Base-by-base conservation (phyloP, 2,329 filamentous ascomycete genomes). In the Claviceps fusiformis region DNA sequence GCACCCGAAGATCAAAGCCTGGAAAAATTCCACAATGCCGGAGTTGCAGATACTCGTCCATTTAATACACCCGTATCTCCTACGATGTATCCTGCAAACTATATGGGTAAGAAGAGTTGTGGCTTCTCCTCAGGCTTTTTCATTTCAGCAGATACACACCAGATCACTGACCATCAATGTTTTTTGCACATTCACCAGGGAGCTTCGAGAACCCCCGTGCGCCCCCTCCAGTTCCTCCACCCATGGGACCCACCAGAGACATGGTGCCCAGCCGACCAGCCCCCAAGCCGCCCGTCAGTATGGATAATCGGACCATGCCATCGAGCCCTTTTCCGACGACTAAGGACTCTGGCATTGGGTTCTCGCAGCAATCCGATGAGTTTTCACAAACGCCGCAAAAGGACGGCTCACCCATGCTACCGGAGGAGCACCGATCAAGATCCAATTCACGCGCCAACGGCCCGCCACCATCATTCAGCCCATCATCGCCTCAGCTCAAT, bases 191-290 rank as follows among this genome's bases (percentile, higher is more conserved):
- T 4, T 6, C 15, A 55, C 2, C 45, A 78, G 87, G 89, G 67
- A 97, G 89, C 75, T 98, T 97, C 71, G 93, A 97, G 73, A 97
- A 98, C 67, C 93, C 93, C 51, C 82, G 93, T 65, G 88, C 92
- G 19, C 88, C 93, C 44, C 93, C 93, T 59, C 93, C 92, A 11
- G 87, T 96, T 58, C 91, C 92, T 56, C 69, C 70, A 49, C 75
- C 75, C 51, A 72, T 76, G 56, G 71, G 70, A 56, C 72, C 70
- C 48, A 56, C 59, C 55, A 79, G 80, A 66, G 80, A 82, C 59
- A 67, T 78, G 58, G 78, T 95, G 65, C 91, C 93, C 52, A 87
- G 82, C 64, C 82, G 93, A 58, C 87, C 89, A 54, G 90, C 92
- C 49, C 93, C 91, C 53, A 88, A 87, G 69, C 88, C 92, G n/a